A percentile compares a stretch with the other conserved stretches of the same genome.
Conservation (phyloP, 768 basidiomycete species). For the Amylocystis lapponica region DNA sequence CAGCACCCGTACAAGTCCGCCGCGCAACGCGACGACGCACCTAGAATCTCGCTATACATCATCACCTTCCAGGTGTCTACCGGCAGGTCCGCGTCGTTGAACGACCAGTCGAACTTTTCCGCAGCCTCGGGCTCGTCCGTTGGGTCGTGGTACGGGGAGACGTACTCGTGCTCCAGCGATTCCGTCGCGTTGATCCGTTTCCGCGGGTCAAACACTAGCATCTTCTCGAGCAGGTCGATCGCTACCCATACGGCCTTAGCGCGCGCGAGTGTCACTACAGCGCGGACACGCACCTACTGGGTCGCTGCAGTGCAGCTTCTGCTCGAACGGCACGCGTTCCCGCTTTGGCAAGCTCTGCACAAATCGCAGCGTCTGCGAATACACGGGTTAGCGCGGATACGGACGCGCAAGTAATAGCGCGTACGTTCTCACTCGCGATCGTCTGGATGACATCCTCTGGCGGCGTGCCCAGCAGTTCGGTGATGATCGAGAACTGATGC, state of each 20-base stretch:
- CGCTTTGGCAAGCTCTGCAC: constrained; percentile 98
- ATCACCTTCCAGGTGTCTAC: constrained; percentile 99
- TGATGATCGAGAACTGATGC: constrained; percentile 99
- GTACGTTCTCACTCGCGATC: constrained; percentile 94
- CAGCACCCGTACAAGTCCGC: background rate
- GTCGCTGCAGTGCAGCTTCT: constrained; percentile 87
- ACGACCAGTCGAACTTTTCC: constrained; percentile 98
- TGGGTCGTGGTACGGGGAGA: constrained; percentile 96
- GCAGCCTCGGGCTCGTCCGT: constrained; percentile 93
- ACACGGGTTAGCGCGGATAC: constrained; percentile 1
- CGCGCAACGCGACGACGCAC: constrained; percentile 37
- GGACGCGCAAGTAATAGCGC: constrained; percentile 23
- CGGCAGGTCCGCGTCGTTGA: constrained; percentile 98
- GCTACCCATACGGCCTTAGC: constrained; percentile 40
- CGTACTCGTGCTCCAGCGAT: constrained; percentile 89
- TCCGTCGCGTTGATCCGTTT: constrained; percentile 94
- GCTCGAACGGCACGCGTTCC: constrained; percentile 89
- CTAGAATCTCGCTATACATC: constrained; percentile 99
- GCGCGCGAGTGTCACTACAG: background rate
- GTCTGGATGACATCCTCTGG: constrained; percentile 99
- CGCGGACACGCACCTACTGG: constrained; percentile 59
- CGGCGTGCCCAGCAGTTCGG: constrained; percentile 95
- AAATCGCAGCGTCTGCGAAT: constrained; percentile 83
- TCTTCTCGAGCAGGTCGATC: constrained; percentile 93
- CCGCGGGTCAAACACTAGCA: constrained; percentile 98